Percentiles rank a stretch among this genome's conserved stretches.
Conservation (phyloP, 106 monocot species). For the Vanilla planifolia region DNA sequence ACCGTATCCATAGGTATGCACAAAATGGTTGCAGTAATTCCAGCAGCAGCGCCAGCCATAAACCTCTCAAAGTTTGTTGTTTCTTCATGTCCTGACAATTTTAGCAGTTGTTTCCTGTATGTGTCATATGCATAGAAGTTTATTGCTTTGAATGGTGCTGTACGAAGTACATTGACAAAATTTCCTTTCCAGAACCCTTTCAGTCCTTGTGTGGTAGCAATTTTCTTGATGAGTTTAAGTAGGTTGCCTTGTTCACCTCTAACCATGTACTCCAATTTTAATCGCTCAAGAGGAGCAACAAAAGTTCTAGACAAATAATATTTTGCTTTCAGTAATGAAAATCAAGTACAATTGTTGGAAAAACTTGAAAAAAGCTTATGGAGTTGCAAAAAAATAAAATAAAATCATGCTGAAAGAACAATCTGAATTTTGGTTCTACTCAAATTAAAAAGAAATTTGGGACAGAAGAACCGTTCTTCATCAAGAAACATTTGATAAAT, state of each 20-base stretch:
- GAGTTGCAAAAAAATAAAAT: no score
- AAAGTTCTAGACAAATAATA: conserved; percentile 89
- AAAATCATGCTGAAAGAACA: no score
- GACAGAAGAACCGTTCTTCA: no score
- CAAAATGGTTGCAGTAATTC: conserved; percentile 86
- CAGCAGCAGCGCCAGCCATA: conserved; percentile 85
- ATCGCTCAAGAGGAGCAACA: conserved; percentile 94
- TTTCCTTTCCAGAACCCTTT: conserved; percentile 99
- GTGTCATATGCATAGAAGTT: conserved; percentile 98
- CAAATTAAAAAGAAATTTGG: no score
- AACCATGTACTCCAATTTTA: conserved; percentile 95
- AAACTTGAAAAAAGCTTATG: no score
- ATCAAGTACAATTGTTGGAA: not conserved
- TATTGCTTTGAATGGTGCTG: conserved; percentile 94
- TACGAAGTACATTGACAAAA: conserved; percentile 97
- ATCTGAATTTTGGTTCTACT: no score
- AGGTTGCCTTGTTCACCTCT: conserved; percentile 71
- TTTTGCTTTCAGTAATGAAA: no score
- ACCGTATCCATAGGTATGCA: conserved; percentile 98
- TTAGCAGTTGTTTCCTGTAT: conserved; percentile 76
- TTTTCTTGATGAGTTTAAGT: conserved; percentile 54
- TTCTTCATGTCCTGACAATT: conserved; percentile 81
- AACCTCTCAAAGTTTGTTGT: conserved; percentile 86
- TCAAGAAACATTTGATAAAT: no score
- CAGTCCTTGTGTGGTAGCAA: conserved; percentile 68